Percentiles rank a stretch among this genome's conserved stretches.
These are phyloP conservation scores for Saccharomycopsis sp. DNA, from an alignment of 805 yeast genomes.

Conservation along the genomic window DNA sequence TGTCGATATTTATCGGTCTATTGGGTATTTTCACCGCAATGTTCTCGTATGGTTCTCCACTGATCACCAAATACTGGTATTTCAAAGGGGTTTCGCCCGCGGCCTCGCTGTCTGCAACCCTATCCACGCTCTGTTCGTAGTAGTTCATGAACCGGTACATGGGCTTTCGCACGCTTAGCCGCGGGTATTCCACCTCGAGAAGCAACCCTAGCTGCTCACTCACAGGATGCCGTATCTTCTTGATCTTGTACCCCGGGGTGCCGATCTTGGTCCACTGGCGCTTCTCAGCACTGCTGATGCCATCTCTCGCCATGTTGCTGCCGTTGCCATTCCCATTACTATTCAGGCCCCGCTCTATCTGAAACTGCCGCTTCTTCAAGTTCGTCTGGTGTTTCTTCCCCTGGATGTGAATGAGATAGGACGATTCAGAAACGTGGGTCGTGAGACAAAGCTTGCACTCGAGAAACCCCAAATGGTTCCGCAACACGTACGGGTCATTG, in stretches of 20 bases:
- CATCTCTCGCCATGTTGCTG: constrained; percentile 15
- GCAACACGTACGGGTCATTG: constrained; percentile 75
- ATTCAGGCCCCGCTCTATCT: constrained; percentile 38
- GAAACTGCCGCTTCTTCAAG: constrained; percentile 48
- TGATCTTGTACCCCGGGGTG: constrained; percentile 58
- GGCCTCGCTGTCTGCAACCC: constrained; percentile 33
- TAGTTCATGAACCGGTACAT: constrained; percentile 68
- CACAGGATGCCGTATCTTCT: constrained; percentile 57
- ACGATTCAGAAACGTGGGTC: constrained; percentile 67
- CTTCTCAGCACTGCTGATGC: constrained; percentile 28
- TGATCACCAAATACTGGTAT: constrained; percentile 64
- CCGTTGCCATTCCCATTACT: constrained; percentile 5
- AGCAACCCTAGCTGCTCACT: constrained; percentile 55
- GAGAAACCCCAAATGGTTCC: constrained; percentile 71
- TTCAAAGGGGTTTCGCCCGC: constrained; percentile 23
- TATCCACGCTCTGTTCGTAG: constrained; percentile 53
- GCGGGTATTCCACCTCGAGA: constrained; percentile 49
- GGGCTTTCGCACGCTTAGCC: constrained; percentile 41
- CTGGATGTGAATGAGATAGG: constrained; percentile 74
- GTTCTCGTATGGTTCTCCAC: constrained; percentile 89
- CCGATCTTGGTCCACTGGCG: constrained; percentile 55
- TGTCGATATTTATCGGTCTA: constrained; percentile 35
- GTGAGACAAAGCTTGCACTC: constrained; percentile 85
- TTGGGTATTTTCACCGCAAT: constrained; percentile 68
- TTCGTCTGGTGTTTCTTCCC: constrained; percentile 78